phyloP scores from a whole-genome alignment of 73 alveolate species.

The Paramecium primaurelia region DNA sequence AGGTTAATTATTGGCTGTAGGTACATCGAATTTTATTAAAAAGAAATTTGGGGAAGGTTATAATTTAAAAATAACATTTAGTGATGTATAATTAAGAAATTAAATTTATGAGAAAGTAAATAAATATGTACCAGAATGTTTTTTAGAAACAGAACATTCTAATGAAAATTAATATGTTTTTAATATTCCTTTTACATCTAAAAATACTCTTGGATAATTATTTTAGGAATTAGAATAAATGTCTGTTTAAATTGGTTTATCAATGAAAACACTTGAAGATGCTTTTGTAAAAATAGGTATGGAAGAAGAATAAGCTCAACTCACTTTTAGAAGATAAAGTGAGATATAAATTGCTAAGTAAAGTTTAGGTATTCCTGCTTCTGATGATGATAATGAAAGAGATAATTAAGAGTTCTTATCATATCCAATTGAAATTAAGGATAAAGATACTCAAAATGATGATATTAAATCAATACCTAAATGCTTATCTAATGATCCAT shows the following conservation, averaged over 20 bases:
- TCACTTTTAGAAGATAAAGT: not conserved
- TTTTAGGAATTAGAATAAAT: constrained; percentile 63
- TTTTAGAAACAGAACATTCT: constrained; percentile 47
- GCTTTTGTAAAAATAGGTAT: constrained; percentile 89
- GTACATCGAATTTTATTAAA: constrained; percentile 72
- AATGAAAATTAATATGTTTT: constrained; percentile 66
- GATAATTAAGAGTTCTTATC: not conserved
- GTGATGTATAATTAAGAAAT: not conserved
- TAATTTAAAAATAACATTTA: constrained; percentile 66
- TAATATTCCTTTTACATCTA: constrained; percentile 56
- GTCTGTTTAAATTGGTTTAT: constrained; percentile 55
- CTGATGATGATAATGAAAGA: not conserved
- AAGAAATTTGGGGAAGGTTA: constrained; percentile 82
- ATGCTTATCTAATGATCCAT: not conserved
- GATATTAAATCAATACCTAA: not conserved
- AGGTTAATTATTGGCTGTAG: constrained; percentile 84
- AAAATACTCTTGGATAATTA: constrained; percentile 56
- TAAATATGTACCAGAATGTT: constrained; percentile 2
- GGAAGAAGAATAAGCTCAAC: constrained; percentile 39
- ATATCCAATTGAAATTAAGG: not conserved
- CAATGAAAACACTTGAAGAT: constrained; percentile 95
- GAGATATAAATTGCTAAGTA: not conserved
- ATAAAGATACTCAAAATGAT: not conserved
- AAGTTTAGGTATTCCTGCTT: not conserved
- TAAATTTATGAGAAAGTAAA: not conserved